Percentiles rank a stretch among this genome's conserved stretches.
Evolutionary conservation across 192 early-diverging fungal genomes (phyloP).

Genomic region (Anaeromyces robustus): DNA sequence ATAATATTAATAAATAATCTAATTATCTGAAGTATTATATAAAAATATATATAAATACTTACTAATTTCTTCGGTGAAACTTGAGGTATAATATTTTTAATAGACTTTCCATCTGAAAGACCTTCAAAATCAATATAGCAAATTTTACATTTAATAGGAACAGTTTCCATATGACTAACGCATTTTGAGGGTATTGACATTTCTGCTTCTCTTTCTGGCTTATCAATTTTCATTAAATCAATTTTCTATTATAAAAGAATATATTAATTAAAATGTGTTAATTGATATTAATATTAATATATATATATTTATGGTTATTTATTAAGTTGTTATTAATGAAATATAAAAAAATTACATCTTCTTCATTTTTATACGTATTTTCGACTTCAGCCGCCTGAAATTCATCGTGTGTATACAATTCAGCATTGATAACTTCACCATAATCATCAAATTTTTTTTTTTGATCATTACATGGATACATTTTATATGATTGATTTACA

Average conservation of each 20-base stretch:
- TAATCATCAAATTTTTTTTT: slow-evolving; percentile 84
- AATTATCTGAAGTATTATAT: slow-evolving; percentile 1
- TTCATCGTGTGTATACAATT: slow-evolving; percentile 25
- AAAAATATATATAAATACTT: slow-evolving; percentile 2
- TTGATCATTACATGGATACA: slow-evolving; percentile 77
- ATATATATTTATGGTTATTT: too few relatives aligned
- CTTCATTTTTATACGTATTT: slow-evolving; percentile 5
- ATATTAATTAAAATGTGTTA: too few relatives aligned
- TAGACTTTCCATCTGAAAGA: slow-evolving; percentile 66
- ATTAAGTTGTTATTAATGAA: too few relatives aligned
- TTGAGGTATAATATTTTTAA: slow-evolving; percentile 70
- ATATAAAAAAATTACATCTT: too few relatives aligned
- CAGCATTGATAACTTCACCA: slow-evolving; percentile 62
- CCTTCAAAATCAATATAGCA: slow-evolving; percentile 87
- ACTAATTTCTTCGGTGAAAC: slow-evolving; percentile 67
- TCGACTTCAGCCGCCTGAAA: slow-evolving; percentile 19
- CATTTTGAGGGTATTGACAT: slow-evolving; percentile 63
- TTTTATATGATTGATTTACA: neutral
- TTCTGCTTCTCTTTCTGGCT: slow-evolving; percentile 28
- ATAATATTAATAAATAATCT: neutral
- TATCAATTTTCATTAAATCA: slow-evolving; percentile 29
- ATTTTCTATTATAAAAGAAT: slow-evolving; percentile 9
- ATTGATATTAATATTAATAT: too few relatives aligned
- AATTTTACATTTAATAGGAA: slow-evolving; percentile 56
- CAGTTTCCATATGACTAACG: slow-evolving; percentile 26